phyloP scores from a whole-genome alignment of 495 filamentous ascomycete genomes.

The Gamarada debralockiae region DNA sequence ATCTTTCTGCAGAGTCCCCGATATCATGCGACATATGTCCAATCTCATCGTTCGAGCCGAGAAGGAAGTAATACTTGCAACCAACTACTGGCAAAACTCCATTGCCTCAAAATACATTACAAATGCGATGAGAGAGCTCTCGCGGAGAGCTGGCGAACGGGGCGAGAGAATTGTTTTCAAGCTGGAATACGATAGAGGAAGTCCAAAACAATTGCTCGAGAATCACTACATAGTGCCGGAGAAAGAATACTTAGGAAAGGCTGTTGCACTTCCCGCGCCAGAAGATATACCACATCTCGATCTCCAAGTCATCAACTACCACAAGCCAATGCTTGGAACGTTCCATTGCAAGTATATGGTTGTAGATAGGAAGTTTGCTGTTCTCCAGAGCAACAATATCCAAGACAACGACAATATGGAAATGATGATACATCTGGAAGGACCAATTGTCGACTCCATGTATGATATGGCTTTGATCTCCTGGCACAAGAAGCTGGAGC shows the following conservation, averaged over 20 bases:
- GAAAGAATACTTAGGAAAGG: constrained; percentile 50
- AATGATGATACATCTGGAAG: constrained; percentile 77
- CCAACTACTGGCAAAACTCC: constrained; percentile 71
- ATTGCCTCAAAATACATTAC: constrained; percentile 62
- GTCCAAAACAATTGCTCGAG: constrained; percentile 57
- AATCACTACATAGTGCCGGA: constrained; percentile 56
- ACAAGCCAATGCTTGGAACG: constrained; percentile 67
- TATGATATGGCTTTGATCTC: constrained; percentile 70
- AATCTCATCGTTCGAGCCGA: constrained; percentile 72
- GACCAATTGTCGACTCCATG: constrained; percentile 68
- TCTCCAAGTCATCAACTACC: constrained; percentile 70
- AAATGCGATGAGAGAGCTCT: constrained; percentile 65
- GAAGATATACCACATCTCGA: constrained; percentile 68
- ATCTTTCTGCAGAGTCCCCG: constrained; percentile 43
- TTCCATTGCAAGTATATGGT: constrained; percentile 78
- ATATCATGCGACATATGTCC: constrained; percentile 68
- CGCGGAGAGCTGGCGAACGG: constrained; percentile 55
- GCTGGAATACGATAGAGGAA: constrained; percentile 71
- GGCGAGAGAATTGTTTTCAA: constrained; percentile 61
- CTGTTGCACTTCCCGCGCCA: constrained; percentile 55
- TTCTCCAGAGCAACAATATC: constrained; percentile 74
- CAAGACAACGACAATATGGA: constrained; percentile 75
- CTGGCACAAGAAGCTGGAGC: constrained; percentile 61
- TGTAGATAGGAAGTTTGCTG: constrained; percentile 63
- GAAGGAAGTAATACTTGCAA: constrained; percentile 67